Conservation (phyloP, 352 stramenopile species). For the Globisporangium okanoganense region DNA sequence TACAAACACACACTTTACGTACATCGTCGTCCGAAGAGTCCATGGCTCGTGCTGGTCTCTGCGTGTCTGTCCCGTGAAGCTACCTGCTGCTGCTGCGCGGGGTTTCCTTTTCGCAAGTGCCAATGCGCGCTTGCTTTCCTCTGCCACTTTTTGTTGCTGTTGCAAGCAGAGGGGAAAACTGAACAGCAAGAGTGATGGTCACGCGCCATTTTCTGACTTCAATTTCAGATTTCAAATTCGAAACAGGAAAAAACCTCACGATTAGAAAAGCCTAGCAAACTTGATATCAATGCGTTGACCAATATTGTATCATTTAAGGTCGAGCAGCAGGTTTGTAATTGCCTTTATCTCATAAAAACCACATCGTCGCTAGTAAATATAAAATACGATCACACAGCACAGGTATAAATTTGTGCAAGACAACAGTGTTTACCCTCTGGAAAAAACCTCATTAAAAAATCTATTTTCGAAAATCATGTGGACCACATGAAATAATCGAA, state of each 20-base stretch:
- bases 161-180: not conserved
- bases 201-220: not conserved
- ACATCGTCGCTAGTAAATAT: no score
- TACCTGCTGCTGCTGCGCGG: not conserved
- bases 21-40: slow-evolving; percentile 53
- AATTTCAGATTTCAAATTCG: slow-evolving; percentile 11
- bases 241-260: not conserved
- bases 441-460: no score
- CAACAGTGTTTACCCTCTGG: no score
- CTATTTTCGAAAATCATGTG: not conserved
- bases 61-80: not conserved
- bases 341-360: no score
- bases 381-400: no score
- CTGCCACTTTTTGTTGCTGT: not conserved
- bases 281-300: no score
- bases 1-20: slow-evolving; percentile 11
- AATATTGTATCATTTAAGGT: not conserved
- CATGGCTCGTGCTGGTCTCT: slow-evolving; percentile 20
- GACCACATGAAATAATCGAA: not conserved
- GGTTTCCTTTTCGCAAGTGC: slow-evolving; percentile 13
- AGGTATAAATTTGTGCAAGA: no score
- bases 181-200: slow-evolving; percentile 4
- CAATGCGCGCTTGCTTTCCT: not conserved
- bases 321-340: not conserved
- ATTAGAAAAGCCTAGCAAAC: no score